phyloP scores from a whole-genome alignment of 2,329 filamentous ascomycete species.

The Pseudogymnoascus destructans region DNA sequence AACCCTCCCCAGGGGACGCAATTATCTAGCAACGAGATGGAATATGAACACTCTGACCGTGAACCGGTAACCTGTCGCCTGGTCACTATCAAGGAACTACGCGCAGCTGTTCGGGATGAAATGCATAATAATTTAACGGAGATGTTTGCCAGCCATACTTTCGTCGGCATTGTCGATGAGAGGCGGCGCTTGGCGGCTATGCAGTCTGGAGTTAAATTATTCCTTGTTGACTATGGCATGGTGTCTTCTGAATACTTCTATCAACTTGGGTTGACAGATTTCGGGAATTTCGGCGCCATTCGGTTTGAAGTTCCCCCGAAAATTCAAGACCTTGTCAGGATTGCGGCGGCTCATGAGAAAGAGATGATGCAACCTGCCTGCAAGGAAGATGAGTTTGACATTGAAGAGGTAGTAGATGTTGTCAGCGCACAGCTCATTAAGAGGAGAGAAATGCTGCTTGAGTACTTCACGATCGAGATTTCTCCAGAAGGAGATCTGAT shows the following conservation, averaged over 20 bases:
- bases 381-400: constrained; percentile 44
- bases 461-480: constrained; percentile 85
- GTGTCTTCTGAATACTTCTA: constrained; percentile 85
- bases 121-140: constrained; percentile 82
- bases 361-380: constrained; percentile 26
- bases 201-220: constrained; percentile 84
- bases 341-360: constrained; percentile 62
- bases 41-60: constrained; percentile 61
- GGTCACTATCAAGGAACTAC: constrained; percentile 73
- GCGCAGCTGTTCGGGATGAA: constrained; percentile 62
- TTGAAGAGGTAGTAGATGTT: constrained; percentile 49
- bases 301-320: constrained; percentile 64
- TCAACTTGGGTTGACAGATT: constrained; percentile 86
- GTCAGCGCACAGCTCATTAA: constrained; percentile 59
- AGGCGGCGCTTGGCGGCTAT: constrained; percentile 78
- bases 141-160: constrained; percentile 76
- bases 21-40: constrained; percentile 35
- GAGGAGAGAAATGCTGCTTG: constrained; percentile 70
- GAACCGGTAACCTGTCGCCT: constrained; percentile 59
- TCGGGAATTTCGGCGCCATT: constrained; percentile 84
- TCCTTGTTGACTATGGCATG: constrained; percentile 84
- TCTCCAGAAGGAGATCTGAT: constrained; percentile 63
- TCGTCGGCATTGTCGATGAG: constrained; percentile 86
- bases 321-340: constrained; percentile 54
- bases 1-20: constrained; percentile 21